Evolutionary conservation across 495 filamentous ascomycete genomes (phyloP).

Genomic region (Aspergillus conjunctus): DNA sequence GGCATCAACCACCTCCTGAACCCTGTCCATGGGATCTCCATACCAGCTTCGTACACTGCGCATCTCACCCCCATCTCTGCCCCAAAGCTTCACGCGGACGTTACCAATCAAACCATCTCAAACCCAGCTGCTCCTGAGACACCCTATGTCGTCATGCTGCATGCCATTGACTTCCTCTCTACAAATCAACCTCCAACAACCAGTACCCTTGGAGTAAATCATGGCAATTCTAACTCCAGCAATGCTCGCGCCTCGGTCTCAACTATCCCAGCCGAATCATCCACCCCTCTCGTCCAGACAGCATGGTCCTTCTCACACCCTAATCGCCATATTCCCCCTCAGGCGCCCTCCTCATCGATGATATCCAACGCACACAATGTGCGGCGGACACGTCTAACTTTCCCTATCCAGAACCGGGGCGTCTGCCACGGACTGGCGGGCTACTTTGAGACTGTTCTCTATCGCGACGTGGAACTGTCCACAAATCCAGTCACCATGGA

Average conservation of each 20-base stretch:
- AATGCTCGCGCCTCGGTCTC: conserved; percentile 35
- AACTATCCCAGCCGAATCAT: conserved; percentile 34
- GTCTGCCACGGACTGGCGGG: conserved; percentile 90
- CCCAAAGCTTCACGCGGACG: conserved; percentile 81
- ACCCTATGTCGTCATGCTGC: conserved; percentile 91
- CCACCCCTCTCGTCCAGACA: conserved; percentile 42
- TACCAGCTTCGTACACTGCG: conserved; percentile 88
- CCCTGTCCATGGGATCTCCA: conserved; percentile 81
- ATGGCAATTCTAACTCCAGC: conserved; percentile 20
- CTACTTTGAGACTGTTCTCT: conserved; percentile 94
- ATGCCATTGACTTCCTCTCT: conserved; percentile 79
- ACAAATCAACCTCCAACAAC: conserved; percentile 35
- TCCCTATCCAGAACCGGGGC: conserved; percentile 70
- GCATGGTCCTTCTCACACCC: conserved; percentile 55
- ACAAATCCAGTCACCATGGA: conserved; percentile 93
- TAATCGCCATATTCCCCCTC: conserved; percentile 44
- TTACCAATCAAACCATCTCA: conserved; percentile 57
- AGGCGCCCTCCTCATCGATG: conserved; percentile 35
- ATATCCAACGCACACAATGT: conserved; percentile 84
- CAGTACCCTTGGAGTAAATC: not conserved
- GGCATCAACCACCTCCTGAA: conserved; percentile 85
- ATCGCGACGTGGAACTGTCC: conserved; percentile 80
- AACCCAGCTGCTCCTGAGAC: conserved; percentile 76
- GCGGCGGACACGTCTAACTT: conserved; percentile 71
- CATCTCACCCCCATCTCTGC: conserved; percentile 89